Conservation (phyloP, 2,329 filamentous ascomycete species). For the Verticillium isaacii region DNA sequence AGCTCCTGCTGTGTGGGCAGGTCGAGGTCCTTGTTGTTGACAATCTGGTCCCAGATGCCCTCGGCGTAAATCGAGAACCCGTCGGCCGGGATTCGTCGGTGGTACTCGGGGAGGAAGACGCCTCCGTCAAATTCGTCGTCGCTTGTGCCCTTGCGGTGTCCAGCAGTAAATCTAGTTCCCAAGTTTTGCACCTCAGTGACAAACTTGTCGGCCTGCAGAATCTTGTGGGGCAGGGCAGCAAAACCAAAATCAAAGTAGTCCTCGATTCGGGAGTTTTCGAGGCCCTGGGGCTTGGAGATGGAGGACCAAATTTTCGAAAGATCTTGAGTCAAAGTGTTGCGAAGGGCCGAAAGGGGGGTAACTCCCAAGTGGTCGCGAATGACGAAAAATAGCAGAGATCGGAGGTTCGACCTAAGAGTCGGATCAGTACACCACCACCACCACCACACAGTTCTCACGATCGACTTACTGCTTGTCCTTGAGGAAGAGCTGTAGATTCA, state of each 20-base stretch:
- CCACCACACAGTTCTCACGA: not conserved
- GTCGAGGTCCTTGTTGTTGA: conserved; percentile 97
- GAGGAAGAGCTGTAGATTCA: conserved; percentile 93
- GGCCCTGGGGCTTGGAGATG: conserved; percentile 82
- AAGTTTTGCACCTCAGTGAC: conserved; percentile 73
- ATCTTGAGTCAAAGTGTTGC: conserved; percentile 86
- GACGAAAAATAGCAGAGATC: conserved; percentile 95
- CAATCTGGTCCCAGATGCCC: conserved; percentile 97
- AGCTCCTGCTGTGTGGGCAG: conserved; percentile 95
- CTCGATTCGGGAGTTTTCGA: conserved; percentile 85
- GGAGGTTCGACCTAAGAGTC: conserved; percentile 66
- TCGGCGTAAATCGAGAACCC: conserved; percentile 94
- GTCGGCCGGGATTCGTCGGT: conserved; percentile 91
- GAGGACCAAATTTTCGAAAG: conserved; percentile 88
- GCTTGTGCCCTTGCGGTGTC: conserved; percentile 63
- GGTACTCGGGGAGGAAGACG: conserved; percentile 89
- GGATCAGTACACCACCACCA: conserved; percentile 8
- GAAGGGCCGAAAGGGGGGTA: conserved; percentile 84
- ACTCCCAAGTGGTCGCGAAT: conserved; percentile 94
- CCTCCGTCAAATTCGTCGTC: conserved; percentile 70
- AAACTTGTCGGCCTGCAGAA: conserved; percentile 91
- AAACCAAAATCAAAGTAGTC: conserved; percentile 99
- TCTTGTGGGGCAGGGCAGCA: conserved; percentile 92
- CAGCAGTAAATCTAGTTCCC: conserved; percentile 75
- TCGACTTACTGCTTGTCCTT: conserved; percentile 81